Percentiles rank a stretch among this genome's conserved stretches.
phyloP scores from a whole-genome alignment of 2,329 filamentous ascomycete genomes.

The Neopestalotiopsis sp. region DNA sequence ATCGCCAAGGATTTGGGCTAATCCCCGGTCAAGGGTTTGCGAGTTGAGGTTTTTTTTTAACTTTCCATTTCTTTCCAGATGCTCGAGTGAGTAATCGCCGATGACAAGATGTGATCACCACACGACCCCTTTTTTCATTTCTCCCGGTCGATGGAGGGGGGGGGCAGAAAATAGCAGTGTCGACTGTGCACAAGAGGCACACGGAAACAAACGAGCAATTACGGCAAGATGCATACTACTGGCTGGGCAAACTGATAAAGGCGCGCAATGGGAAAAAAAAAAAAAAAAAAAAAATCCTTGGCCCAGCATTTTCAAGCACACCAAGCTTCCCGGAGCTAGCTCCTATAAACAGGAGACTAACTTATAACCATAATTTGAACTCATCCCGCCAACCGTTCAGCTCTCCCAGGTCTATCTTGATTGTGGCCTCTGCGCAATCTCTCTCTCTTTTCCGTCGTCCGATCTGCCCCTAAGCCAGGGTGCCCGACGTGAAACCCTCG shows the following conservation, averaged over 20 bases:
- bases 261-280: neutral
- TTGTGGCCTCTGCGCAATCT: neutral
- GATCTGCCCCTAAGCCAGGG: neutral
- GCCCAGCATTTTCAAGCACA: neutral
- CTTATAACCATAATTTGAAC: neutral
- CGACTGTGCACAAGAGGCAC: neutral
- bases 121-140: neutral
- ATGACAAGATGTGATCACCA: neutral
- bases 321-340: neutral
- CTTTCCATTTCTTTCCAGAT: neutral
- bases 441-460: neutral
- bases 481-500: conserved; percentile 13
- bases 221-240: neutral
- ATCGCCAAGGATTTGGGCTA: neutral
- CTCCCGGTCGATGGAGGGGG: neutral
- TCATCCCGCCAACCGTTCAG: neutral
- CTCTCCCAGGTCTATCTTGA: neutral
- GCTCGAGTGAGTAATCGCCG: neutral
- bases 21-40: neutral
- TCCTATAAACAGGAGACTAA: neutral
- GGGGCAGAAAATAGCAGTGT: neutral
- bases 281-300: neutral
- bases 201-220: neutral
- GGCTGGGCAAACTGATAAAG: neutral
- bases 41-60: neutral